phyloP scores from a whole-genome alignment of 225 moss, liverwort and hornwort genomes.

The Antitrichia curtipendula region DNA sequence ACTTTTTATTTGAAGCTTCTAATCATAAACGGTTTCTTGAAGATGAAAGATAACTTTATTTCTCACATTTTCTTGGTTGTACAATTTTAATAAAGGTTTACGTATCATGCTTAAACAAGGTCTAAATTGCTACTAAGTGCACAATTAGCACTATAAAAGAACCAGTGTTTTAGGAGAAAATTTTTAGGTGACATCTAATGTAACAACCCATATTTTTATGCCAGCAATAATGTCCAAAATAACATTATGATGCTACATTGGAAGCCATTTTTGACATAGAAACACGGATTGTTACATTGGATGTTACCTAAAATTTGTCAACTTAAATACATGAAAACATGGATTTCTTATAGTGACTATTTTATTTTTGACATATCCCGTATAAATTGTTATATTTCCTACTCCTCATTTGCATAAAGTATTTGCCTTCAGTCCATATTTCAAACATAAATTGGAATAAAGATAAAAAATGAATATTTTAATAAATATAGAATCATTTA shows the following conservation, averaged over 20 bases:
- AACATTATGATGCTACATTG: too few relatives aligned
- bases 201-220: too few relatives aligned
- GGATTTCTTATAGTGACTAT: too few relatives aligned
- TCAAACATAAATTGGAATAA: background rate
- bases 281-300: too few relatives aligned
- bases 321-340: too few relatives aligned
- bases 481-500: background rate
- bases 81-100: too few relatives aligned
- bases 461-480: background rate
- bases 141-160: too few relatives aligned
- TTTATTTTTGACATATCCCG: background rate
- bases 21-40: background rate
- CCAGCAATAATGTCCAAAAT: too few relatives aligned
- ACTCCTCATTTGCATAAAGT: background rate
- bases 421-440: background rate
- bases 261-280: too few relatives aligned
- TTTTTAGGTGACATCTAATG: too few relatives aligned
- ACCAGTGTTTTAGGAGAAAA: too few relatives aligned
- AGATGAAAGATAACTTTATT: rapidly evolving
- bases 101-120: background rate
- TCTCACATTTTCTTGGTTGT: background rate
- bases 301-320: too few relatives aligned
- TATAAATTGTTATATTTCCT: background rate
- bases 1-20: background rate
- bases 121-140: background rate